Percentiles rank a stretch among this genome's conserved stretches.
Conservation (phyloP, 2,329 filamentous ascomycete species). For the Sarocladium kiliense region DNA sequence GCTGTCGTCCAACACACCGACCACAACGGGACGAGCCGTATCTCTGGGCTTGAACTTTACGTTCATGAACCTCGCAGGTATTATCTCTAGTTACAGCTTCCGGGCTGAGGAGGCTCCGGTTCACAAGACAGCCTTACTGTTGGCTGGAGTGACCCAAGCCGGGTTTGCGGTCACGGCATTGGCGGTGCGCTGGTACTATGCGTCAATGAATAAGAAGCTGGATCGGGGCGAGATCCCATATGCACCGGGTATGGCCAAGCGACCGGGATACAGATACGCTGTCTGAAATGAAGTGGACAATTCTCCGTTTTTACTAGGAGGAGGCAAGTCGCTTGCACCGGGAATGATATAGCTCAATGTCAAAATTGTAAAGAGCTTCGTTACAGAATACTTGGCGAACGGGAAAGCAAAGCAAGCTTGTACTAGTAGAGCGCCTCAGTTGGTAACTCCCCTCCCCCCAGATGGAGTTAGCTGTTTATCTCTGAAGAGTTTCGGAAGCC, state of each 20-base stretch:
- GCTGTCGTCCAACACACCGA: no score
- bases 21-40: conserved; percentile 12
- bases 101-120: conserved; percentile 12
- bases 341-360: no score
- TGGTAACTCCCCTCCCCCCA: no score
- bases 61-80: conserved; percentile 12
- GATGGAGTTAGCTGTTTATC: no score
- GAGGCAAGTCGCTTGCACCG: no score
- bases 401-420: no score
- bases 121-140: conserved; percentile 10
- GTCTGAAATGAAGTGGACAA: background rate
- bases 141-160: no score
- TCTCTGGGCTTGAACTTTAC: conserved; percentile 12
- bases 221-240: conserved; percentile 1
- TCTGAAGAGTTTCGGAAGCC: no score
- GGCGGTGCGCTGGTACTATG: conserved; percentile 9
- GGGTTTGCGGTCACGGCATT: conserved; percentile 7
- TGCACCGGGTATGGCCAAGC: conserved; percentile 7
- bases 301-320: no score
- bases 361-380: no score
- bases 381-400: no score
- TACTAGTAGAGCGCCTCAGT: no score
- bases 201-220: conserved; percentile 9
- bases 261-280: conserved; percentile 11
- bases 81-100: conserved; percentile 11